Base-by-base conservation (phyloP, 2,329 filamentous ascomycete genomes). In the Xylogone sp. region DNA sequence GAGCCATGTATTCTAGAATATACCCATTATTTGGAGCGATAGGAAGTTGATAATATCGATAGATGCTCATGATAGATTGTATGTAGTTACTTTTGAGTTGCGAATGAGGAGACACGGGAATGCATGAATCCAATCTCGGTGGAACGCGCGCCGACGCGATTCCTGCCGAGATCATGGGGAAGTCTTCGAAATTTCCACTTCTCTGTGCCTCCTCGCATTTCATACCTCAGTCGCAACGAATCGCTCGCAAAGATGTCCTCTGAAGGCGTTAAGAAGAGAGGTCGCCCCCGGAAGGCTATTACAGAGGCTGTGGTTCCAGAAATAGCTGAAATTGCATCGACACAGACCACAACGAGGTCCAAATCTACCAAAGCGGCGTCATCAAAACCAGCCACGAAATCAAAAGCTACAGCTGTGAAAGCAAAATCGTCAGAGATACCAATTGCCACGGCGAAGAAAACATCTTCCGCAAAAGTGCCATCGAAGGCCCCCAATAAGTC, bases 211-310 rank as follows among this genome's bases (percentile, higher is more conserved):
- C n/a, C 34, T 48, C 31, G 12, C 13, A 45, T 22, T 20, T 43
- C 18, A 43, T 42, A 21, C 9, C 12, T 27, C 20, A 27, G 13
- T 46, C 29, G 21, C 18, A 29, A 21, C 45, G 46, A 48, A 44
- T 45, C 21, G 3, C 45, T 3, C 13, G 12, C 19, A 29, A 56
- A 13, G 19, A 61, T 62, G 57, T 62, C 59, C 49, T 49, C 60
- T 44, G 59, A 62, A 49, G 52, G 58, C 18, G 59, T 56, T 6
- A 63, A 62, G 53, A 64, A 64, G 52, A 59, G 62, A 46, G 63
- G 62, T 13, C 56, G 62, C 48, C 62, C 63, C 1, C 61, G 59
- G 54, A 65, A 65, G 57, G 54, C 62, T 39, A 54, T 60, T 29
- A 34, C 53, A n/a, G 61, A 61, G n/a, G 27, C 53, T 8, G 42